Conservation (phyloP, 2,329 filamentous ascomycete genomes). For the Lomentospora prolificans region DNA sequence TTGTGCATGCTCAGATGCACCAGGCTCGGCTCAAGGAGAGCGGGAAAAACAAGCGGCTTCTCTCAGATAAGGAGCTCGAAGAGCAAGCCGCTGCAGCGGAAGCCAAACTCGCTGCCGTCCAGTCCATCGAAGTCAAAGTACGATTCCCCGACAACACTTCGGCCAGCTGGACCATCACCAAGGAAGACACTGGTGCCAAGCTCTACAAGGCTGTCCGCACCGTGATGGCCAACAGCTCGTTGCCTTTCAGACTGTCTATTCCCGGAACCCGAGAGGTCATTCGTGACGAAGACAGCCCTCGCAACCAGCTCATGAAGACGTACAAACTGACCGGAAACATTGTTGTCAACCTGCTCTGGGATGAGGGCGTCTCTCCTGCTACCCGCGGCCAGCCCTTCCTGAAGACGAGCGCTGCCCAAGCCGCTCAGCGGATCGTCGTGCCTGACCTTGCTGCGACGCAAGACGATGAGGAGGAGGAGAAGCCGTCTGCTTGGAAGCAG, state of each 20-base stretch:
- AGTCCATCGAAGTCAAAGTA: conserved; percentile 64
- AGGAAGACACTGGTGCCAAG: conserved; percentile 56
- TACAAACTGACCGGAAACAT: conserved; percentile 58
- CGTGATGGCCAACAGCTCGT: conserved; percentile 54
- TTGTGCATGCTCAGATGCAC: conserved; percentile 65
- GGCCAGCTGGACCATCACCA: conserved; percentile 61
- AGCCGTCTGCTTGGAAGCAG: conserved; percentile 15
- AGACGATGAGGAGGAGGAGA: conserved; percentile 27
- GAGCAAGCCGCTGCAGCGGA: conserved; percentile 57
- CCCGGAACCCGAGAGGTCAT: conserved; percentile 43
- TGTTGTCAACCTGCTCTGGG: conserved; percentile 69
- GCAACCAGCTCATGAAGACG: conserved; percentile 56
- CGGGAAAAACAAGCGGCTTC: conserved; percentile 64
- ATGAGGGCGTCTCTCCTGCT: conserved; percentile 46
- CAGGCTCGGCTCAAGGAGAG: conserved; percentile 55
- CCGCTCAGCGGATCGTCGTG: conserved; percentile 58
- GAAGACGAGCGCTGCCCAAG: conserved; percentile 43
- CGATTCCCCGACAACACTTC: conserved; percentile 82
- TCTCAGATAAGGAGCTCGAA: conserved; percentile 72
- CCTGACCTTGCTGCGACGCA: conserved; percentile 40
- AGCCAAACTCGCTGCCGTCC: conserved; percentile 55
- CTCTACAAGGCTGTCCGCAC: conserved; percentile 66
- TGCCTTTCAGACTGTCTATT: conserved; percentile 64
- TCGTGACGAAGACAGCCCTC: conserved; percentile 33
- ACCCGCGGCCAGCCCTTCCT: conserved; percentile 50